A percentile compares a stretch with the other conserved stretches of the same genome.
Evolutionary conservation across 805 yeast genomes (phyloP).

Genomic region (Grigorovia jiainica): DNA sequence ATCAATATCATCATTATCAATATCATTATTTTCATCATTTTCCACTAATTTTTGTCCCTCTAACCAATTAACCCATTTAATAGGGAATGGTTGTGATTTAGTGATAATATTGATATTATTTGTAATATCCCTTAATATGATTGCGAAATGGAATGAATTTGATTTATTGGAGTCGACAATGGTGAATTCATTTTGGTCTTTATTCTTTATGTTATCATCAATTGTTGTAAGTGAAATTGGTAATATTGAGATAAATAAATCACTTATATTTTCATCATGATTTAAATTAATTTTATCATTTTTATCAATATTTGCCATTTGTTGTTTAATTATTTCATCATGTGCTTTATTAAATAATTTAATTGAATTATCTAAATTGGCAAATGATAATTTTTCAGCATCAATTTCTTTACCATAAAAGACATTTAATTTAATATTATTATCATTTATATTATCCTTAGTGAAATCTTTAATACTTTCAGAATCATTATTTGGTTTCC

Average conservation of each 20-base stretch:
- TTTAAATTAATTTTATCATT: not conserved
- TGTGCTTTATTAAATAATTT: conserved; percentile 31
- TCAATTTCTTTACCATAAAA: conserved; percentile 71
- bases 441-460: not conserved
- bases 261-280: conserved; percentile 34
- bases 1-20: conserved; percentile 36
- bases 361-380: conserved; percentile 73
- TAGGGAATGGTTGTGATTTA: conserved; percentile 84
- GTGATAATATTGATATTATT: conserved; percentile 67
- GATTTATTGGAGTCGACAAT: conserved; percentile 32
- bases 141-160: conserved; percentile 62
- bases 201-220: conserved; percentile 7
- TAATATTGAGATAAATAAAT: conserved; percentile 61
- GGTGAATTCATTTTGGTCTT: conserved; percentile 14
- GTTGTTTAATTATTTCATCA: conserved; percentile 23
- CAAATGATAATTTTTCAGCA: conserved; percentile 81
- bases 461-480: conserved; percentile 12
- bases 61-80: conserved; percentile 92
- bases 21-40: conserved; percentile 2
- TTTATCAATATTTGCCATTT: conserved; percentile 7
- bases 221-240: conserved; percentile 35
- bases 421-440: conserved; percentile 39
- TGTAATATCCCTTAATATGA: conserved; percentile 67
- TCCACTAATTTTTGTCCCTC: conserved; percentile 14
- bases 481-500: conserved; percentile 32